Evolutionary conservation across 1,139 yeast species (phyloP).

Genomic region (Pichia norvegensis): DNA sequence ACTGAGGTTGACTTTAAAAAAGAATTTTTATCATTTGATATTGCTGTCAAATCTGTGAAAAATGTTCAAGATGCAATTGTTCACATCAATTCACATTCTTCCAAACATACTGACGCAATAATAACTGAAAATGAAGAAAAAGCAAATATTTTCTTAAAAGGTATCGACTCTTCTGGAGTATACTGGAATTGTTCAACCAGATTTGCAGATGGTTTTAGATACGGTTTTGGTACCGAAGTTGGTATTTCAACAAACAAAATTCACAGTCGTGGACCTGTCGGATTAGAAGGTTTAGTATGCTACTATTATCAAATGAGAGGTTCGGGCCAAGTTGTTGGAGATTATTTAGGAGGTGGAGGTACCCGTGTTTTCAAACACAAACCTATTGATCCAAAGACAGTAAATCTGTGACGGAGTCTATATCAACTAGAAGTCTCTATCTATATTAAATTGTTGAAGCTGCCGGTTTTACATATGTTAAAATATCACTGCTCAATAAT

Average conservation of each 20-base stretch:
- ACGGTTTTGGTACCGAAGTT: slow-evolving; percentile 97
- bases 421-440: no score
- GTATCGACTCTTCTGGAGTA: slow-evolving; percentile 94
- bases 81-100: slow-evolving; percentile 85
- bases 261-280: slow-evolving; percentile 98
- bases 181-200: slow-evolving; percentile 97
- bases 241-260: slow-evolving; percentile 95
- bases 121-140: slow-evolving; percentile 61
- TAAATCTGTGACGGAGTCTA: neutral
- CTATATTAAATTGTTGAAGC: no score
- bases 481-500: no score
- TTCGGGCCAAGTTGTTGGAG: slow-evolving; percentile 84
- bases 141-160: slow-evolving; percentile 75
- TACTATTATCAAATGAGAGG: slow-evolving; percentile 93
- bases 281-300: slow-evolving; percentile 91
- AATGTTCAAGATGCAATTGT: slow-evolving; percentile 61
- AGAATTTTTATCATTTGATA: slow-evolving; percentile 76
- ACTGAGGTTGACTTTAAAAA: slow-evolving; percentile 63
- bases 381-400: slow-evolving; percentile 36
- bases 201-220: slow-evolving; percentile 97
- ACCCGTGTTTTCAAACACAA: slow-evolving; percentile 69
- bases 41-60: slow-evolving; percentile 60
- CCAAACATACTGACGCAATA: slow-evolving; percentile 93
- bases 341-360: slow-evolving; percentile 92
- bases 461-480: no score